Evolutionary conservation across 345 rosid genomes (phyloP).

Genomic region (Viola odorata): DNA sequence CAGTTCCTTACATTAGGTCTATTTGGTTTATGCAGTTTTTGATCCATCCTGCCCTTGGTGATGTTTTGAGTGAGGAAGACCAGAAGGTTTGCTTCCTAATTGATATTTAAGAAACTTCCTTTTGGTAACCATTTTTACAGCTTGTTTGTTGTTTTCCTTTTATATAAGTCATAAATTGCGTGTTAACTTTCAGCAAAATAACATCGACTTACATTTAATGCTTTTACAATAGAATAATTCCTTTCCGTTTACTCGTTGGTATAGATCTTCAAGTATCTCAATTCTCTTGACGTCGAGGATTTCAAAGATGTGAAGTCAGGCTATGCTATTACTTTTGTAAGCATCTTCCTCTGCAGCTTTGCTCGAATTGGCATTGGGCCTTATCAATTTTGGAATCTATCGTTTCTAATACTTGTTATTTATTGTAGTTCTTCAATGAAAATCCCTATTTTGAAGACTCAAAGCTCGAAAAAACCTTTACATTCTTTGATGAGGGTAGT

Average conservation of each 20-base stretch:
- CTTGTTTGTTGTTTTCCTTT: not conserved
- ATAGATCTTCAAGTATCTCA: conserved; percentile 21
- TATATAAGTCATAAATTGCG: not conserved
- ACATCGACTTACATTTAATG: no score
- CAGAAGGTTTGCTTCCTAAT: conserved; percentile 14
- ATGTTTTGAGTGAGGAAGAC: conserved; percentile 20
- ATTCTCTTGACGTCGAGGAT: conserved; percentile 24
- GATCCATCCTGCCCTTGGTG: conserved; percentile 22
- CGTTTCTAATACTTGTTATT: not conserved
- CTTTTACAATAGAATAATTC: no score
- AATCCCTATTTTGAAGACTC: conserved; percentile 27
- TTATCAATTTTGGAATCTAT: not conserved
- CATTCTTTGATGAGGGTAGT: conserved; percentile 19
- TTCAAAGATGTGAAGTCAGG: conserved; percentile 26
- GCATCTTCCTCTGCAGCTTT: not conserved
- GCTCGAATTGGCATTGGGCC: not conserved
- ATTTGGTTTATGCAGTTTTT: conserved; percentile 14
- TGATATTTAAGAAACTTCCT: not conserved
- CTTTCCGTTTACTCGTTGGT: not conserved
- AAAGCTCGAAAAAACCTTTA: conserved; percentile 20
- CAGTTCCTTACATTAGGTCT: not conserved
- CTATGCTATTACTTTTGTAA: conserved; percentile 21
- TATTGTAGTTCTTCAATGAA: conserved; percentile 14
- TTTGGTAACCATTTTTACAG: not conserved
- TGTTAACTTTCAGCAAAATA: not conserved